Evolutionary conservation across 345 rosid species (phyloP), one percentile per base, ranked within the genome.

Genomic region (Populus simonii): DNA sequence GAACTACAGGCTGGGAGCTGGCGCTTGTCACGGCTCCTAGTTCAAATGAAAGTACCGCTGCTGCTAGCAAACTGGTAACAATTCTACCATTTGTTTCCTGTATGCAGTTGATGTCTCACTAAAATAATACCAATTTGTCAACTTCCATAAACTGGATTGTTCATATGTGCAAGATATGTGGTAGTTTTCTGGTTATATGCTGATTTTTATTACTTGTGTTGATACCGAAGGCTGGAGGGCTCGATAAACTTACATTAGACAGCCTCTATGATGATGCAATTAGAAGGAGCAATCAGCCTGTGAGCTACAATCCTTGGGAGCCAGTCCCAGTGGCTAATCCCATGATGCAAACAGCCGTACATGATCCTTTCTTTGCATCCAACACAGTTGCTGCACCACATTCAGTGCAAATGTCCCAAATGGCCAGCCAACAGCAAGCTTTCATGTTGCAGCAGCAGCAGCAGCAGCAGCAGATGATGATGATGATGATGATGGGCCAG

Each of bases 201-300:
- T 67, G 62, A 65, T 62, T 55, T 25, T 74, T 80, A 12, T 25
- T 39, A 35, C 33, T 5, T 83, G 65, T 23, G 67, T 78, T 78
- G 2, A 43, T 70, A 76, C 38, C 47, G 74, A 82, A 96, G 99
- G 98, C 83, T 49, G 99, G 99, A 84, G 99, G 99, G 67, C 82
- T 96, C 23, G 99, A 96, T 89, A 89, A 84, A 89, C 93, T 93
- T 75, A 96, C 94, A 65, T 82, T 96, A 49, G 97, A 96, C 87
- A 93, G 99, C 87, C 82, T 96, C 27, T 96, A 96, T 62, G 99
- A 96, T 67, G 99, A 96, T 81, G 99, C 98, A 70, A 90, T 96
- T 63, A 85, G 96, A 88, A 87, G 88, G 82, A 93, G 57, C 87
- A 92, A 79, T 85, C 97, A 91, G 82, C 90, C 81, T 39, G 81